Percentiles rank a stretch among this genome's conserved stretches.
Conservation (phyloP, 1,139 yeast species). For the Kodamaea sp. region DNA sequence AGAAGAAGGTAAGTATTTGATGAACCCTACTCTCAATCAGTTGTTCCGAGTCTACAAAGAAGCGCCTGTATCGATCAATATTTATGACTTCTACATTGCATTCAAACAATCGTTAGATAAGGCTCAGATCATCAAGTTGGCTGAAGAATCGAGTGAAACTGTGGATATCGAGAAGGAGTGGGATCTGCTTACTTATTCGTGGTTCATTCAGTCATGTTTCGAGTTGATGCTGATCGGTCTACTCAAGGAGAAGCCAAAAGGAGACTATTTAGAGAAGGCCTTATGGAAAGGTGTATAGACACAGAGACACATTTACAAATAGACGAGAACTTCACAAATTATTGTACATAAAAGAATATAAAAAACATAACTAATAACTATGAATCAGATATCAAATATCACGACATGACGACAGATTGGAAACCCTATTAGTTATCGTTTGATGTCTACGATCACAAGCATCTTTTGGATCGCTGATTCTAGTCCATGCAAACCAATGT, state of each 20-base stretch:
- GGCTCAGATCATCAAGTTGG: slow-evolving; percentile 27
- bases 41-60: slow-evolving; percentile 76
- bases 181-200: slow-evolving; percentile 36
- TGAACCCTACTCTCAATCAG: slow-evolving; percentile 56
- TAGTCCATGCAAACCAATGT: too few species aligned
- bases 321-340: too few species aligned
- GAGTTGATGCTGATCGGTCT: slow-evolving; percentile 44
- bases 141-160: slow-evolving; percentile 1
- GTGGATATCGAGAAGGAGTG: slow-evolving; percentile 14
- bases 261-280: slow-evolving; percentile 47
- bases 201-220: slow-evolving; percentile 47
- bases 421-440: too few species aligned
- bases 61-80: slow-evolving; percentile 72
- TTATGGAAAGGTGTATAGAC: slow-evolving; percentile 47
- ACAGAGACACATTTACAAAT: too few species aligned
- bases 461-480: too few species aligned
- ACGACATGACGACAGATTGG: too few species aligned
- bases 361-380: too few species aligned
- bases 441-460: too few species aligned
- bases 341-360: too few species aligned
- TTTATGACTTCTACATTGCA: slow-evolving; percentile 75
- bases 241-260: slow-evolving; percentile 44
- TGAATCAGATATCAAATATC: too few species aligned
- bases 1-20: slow-evolving; percentile 6
- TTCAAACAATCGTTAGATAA: slow-evolving; percentile 59